Percentiles rank a stretch among this genome's conserved stretches.
Conservation (phyloP, 2,329 filamentous ascomycete genomes). For the Colletotrichum scovillei region DNA sequence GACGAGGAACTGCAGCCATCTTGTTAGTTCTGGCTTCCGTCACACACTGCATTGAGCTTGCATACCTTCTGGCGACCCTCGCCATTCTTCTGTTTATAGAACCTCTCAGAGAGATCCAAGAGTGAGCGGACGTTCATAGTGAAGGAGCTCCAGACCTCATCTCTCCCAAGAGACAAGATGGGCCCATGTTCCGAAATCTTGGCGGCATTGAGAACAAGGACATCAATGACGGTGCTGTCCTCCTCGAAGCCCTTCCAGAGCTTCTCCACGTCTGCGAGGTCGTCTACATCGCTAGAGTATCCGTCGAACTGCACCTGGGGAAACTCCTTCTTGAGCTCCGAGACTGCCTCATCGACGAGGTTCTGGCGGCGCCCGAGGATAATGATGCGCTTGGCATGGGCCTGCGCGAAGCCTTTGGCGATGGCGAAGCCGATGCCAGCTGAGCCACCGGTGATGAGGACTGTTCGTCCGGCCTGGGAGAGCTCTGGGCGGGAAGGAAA, state of each 20-base stretch:
- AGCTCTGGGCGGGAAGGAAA: conserved; percentile 49
- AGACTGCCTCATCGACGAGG: conserved; percentile 44
- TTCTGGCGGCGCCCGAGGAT: conserved; percentile 50
- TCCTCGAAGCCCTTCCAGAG: conserved; percentile 24
- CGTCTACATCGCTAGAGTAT: neutral
- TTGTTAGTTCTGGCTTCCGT: neutral
- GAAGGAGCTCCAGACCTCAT: conserved; percentile 30
- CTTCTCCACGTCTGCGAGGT: neutral
- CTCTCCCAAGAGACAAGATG: conserved; percentile 25
- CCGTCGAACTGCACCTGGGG: neutral
- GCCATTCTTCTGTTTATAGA: conserved; percentile 47
- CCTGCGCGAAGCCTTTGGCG: conserved; percentile 64
- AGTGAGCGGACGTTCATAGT: conserved; percentile 33
- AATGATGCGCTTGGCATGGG: conserved; percentile 50
- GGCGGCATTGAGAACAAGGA: conserved; percentile 44
- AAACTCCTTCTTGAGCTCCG: conserved; percentile 35
- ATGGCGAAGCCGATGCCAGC: conserved; percentile 74
- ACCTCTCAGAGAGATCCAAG: conserved; percentile 34
- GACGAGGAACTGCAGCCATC: conserved; percentile 42
- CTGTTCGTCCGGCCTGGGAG: conserved; percentile 57
- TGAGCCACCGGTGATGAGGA: conserved; percentile 76
- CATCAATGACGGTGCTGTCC: conserved; percentile 40
- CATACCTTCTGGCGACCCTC: conserved; percentile 37
- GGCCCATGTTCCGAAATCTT: neutral
- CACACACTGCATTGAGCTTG: neutral